A percentile compares a stretch with the other conserved stretches of the same genome.
phyloP scores from a whole-genome alignment of 2,329 filamentous ascomycete genomes.

The Endoconidiophora polonica region DNA sequence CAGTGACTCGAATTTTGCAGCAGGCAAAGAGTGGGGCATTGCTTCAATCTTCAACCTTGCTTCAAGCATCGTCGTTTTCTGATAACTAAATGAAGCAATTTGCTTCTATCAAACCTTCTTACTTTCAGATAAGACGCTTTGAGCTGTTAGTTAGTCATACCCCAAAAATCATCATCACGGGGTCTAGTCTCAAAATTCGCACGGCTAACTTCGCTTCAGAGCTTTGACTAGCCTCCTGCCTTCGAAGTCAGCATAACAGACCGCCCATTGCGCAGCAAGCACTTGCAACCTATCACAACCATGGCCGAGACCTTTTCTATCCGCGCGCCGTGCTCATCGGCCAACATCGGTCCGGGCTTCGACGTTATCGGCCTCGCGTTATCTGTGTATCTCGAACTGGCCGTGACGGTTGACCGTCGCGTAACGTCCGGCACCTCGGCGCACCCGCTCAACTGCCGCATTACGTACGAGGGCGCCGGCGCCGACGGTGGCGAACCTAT shows the following conservation, averaged over 20 bases:
- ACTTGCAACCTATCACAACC: not conserved
- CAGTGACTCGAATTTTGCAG: no score
- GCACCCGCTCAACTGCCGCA: conserved; percentile 62
- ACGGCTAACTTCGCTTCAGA: no score
- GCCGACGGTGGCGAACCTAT: conserved; percentile 51
- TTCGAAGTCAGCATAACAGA: not conserved
- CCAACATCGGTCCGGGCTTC: conserved; percentile 95
- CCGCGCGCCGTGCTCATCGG: conserved; percentile 81
- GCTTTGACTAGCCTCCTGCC: not conserved
- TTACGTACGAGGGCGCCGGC: conserved; percentile 80
- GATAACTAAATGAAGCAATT: no score
- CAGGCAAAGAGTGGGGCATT: no score
- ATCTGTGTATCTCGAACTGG: conserved; percentile 82
- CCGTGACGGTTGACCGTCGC: conserved; percentile 56
- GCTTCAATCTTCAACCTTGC: no score
- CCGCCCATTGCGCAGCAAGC: not conserved
- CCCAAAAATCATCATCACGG: no score
- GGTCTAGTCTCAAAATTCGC: no score
- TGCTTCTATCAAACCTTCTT: no score
- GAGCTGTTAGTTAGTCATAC: no score
- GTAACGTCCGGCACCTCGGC: conserved; percentile 23
- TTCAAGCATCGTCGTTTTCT: no score
- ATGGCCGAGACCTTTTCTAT: conserved; percentile 48
- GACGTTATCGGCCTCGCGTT: conserved; percentile 93
- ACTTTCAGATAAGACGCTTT: no score